Conservation (phyloP, 1,284 basidiomycete genomes). For the Phellopilus nigrolimitatus region DNA sequence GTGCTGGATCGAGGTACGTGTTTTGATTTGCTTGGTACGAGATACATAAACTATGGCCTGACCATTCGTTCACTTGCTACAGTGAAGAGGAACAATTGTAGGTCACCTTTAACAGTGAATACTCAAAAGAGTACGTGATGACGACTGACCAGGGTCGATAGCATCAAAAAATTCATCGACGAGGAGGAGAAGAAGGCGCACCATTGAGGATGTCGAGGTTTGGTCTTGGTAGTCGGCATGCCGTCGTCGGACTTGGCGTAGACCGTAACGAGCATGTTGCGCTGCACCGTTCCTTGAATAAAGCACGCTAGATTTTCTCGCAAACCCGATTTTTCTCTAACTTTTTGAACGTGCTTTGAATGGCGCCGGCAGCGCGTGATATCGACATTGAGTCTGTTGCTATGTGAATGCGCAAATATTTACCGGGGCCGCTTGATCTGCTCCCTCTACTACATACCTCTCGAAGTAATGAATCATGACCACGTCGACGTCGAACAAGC, state of each 20-base stretch:
- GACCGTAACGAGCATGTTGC: slow-evolving; percentile 2
- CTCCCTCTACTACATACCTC: background rate
- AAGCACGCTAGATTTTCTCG: background rate
- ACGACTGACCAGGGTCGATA: slow-evolving; percentile 46
- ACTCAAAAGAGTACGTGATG: slow-evolving; percentile 25
- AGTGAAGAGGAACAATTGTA: slow-evolving; percentile 73
- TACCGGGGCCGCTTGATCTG: background rate
- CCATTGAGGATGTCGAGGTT: slow-evolving; percentile 13
- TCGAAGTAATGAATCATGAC: slow-evolving; percentile 12
- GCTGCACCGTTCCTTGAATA: background rate
- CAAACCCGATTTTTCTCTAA: background rate
- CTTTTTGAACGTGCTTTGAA: background rate
- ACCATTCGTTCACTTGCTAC: slow-evolving; percentile 18
- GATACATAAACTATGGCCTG: slow-evolving; percentile 8
- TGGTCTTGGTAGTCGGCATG: background rate
- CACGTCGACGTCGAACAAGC: slow-evolving; percentile 7
- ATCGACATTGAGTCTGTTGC: background rate
- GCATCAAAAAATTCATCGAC: slow-evolving; percentile 70
- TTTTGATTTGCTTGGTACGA: slow-evolving; percentile 12
- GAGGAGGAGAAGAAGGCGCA: slow-evolving; percentile 68
- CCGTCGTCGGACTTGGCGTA: slow-evolving; percentile 2
- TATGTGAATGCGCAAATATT: too few relatives aligned
- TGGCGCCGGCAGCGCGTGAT: background rate
- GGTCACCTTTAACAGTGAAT: slow-evolving; percentile 31
- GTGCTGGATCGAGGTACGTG: slow-evolving; percentile 62